These are phyloP conservation scores for Peterozyma toletana DNA, from an alignment of 805 yeast species.

Conservation along the genomic window DNA sequence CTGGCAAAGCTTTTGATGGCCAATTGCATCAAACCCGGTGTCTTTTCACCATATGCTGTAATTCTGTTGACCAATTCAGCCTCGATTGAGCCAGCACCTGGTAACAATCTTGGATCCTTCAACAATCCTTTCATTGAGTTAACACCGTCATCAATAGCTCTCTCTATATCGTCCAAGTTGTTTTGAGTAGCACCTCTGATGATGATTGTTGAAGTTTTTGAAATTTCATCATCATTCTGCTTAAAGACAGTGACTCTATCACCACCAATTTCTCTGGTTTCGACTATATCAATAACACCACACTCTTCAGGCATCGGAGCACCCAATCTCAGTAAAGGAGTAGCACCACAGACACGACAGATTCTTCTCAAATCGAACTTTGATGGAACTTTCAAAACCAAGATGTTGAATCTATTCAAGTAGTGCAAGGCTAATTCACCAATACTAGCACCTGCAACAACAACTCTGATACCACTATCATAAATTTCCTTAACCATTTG, in stretches of 20 bases:
- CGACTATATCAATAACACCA: conserved; percentile 82
- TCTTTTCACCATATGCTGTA: conserved; percentile 82
- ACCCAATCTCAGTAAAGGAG: conserved; percentile 89
- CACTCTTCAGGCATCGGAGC: conserved; percentile 94
- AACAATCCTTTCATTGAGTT: conserved; percentile 84
- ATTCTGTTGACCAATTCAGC: conserved; percentile 77
- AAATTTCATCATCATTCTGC: conserved; percentile 53
- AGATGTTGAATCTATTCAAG: conserved; percentile 75
- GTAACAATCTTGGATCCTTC: conserved; percentile 72
- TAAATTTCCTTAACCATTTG: conserved; percentile 73
- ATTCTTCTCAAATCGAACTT: conserved; percentile 92
- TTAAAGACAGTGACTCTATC: conserved; percentile 93
- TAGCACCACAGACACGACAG: conserved; percentile 95
- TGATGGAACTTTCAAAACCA: conserved; percentile 85
- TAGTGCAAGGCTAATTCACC: conserved; percentile 94
- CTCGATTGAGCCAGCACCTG: conserved; percentile 97
- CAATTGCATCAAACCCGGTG: conserved; percentile 87
- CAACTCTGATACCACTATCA: conserved; percentile 80
- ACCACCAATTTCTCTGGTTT: conserved; percentile 93
- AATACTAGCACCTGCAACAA: conserved; percentile 89
- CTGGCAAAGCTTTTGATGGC: conserved; percentile 92
- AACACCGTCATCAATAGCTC: conserved; percentile 97
- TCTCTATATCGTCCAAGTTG: conserved; percentile 87
- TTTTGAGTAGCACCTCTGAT: conserved; percentile 96
- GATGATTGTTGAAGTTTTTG: conserved; percentile 88